Conservation (phyloP, 192 early-diverging fungal species). For the Kickxella alabastrina region DNA sequence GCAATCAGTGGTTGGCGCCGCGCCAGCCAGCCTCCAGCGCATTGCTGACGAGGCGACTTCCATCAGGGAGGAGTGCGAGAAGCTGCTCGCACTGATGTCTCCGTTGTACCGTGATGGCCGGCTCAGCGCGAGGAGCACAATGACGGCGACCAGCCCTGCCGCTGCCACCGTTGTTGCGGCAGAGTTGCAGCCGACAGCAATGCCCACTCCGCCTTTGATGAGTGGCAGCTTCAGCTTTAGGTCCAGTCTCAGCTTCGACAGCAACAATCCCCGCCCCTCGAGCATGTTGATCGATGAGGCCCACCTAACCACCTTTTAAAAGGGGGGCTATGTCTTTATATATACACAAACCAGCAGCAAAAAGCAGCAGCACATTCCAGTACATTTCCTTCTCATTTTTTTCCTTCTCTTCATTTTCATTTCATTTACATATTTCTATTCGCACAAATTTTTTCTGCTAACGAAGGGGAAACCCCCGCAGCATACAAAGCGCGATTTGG, state of each 20-base stretch:
- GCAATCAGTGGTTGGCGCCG: slow-evolving; percentile 45
- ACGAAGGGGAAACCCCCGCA: not conserved
- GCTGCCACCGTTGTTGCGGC: not conserved
- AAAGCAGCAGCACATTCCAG: slow-evolving; percentile 29
- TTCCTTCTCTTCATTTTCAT: not conserved
- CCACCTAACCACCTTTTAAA: no score
- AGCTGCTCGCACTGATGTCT: slow-evolving; percentile 44
- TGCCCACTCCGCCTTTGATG: not conserved
- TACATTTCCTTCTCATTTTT: not conserved
- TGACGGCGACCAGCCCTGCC: slow-evolving; percentile 1
- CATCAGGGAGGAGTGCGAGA: slow-evolving; percentile 42
- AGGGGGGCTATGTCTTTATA: no score
- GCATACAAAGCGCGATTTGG: not conserved
- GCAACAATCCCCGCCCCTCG: slow-evolving; percentile 24
- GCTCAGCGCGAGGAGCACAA: slow-evolving; percentile 22
- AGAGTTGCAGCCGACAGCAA: not conserved
- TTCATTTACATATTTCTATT: slow-evolving; percentile 1
- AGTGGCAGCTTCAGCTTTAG: not conserved
- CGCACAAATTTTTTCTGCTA: not conserved
- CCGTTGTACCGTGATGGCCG: slow-evolving; percentile 42
- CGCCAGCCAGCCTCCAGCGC: slow-evolving; percentile 49
- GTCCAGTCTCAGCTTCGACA: not conserved
- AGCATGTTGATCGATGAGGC: no score
- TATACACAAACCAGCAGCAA: slow-evolving; percentile 10
- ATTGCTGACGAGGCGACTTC: slow-evolving; percentile 42